Conservation (phyloP, 495 filamentous ascomycete genomes). For the Podospora fimiseda region DNA sequence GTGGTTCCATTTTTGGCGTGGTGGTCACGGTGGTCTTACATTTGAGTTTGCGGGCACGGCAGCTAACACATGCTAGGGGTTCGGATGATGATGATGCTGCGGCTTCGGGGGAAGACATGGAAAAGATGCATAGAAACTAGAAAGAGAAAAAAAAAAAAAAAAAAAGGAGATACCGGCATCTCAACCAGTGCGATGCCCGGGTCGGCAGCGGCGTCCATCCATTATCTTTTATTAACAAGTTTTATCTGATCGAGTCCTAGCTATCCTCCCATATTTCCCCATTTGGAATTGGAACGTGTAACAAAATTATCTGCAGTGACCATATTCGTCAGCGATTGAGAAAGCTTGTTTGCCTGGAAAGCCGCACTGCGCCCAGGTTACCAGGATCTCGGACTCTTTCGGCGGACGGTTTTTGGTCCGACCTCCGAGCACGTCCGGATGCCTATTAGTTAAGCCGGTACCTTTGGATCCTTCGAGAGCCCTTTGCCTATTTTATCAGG, state of each 20-base stretch:
- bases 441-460: conserved; percentile 15
- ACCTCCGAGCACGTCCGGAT: conserved; percentile 23
- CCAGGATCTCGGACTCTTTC: conserved; percentile 15
- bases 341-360: conserved; percentile 5
- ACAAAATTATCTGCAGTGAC: neutral
- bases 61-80: conserved; percentile 49
- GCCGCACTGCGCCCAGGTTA: conserved; percentile 11
- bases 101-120: neutral
- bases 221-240: no score
- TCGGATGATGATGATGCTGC: conserved; percentile 11
- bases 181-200: conserved; percentile 3
- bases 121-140: neutral
- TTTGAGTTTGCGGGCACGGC: conserved; percentile 57
- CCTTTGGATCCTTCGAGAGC: neutral
- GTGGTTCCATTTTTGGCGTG: no score
- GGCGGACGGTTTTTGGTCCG: conserved; percentile 27
- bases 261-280: neutral
- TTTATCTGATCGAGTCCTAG: conserved; percentile 6
- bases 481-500: neutral
- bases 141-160: no score
- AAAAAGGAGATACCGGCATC: conserved; percentile 6
- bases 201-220: neutral
- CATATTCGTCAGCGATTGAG: conserved; percentile 10
- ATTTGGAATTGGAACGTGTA: no score
- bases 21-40: conserved; percentile 38